Percentiles rank a stretch among this genome's conserved stretches.
phyloP scores from a whole-genome alignment of 2,329 filamentous ascomycete genomes.

The Chlorencoelia australis region DNA sequence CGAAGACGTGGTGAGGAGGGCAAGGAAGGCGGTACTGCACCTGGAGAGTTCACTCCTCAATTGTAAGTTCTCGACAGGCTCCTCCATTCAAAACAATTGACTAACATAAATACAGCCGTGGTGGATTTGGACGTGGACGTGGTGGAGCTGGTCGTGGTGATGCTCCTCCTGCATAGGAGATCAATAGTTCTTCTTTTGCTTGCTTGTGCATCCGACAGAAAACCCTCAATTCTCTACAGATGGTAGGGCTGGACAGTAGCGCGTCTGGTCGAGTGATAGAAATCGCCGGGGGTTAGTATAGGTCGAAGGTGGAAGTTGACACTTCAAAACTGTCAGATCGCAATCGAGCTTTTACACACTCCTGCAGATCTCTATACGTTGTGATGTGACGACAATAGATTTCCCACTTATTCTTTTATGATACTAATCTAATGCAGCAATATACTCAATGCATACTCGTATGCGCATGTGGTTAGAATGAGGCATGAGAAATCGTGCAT shows the following conservation, averaged over 20 bases:
- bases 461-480: no score
- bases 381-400: no score
- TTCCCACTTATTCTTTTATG: no score
- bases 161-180: conserved; percentile 36
- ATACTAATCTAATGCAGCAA: no score
- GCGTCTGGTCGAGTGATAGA: conserved; percentile 39
- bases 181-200: conserved; percentile 22
- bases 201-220: conserved; percentile 28
- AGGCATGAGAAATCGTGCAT: no score
- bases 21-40: conserved; percentile 87
- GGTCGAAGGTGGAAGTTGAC: conserved; percentile 35
- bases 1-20: conserved; percentile 63
- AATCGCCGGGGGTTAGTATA: conserved; percentile 35
- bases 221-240: conserved; percentile 26
- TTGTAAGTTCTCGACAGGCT: conserved; percentile 49
- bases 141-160: conserved; percentile 49
- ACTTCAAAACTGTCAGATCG: conserved; percentile 31
- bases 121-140: conserved; percentile 83
- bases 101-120: conserved; percentile 51
- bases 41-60: conserved; percentile 82
- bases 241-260: conserved; percentile 35
- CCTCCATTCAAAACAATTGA: conserved; percentile 8
- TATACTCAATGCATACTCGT: no score
- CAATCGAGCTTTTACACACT: conserved; percentile 28
- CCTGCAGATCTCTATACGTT: conserved; percentile 14